These are phyloP conservation scores for Ophiocordyceps australis DNA, from an alignment of 2,329 filamentous ascomycete species.

Conservation along the genomic window DNA sequence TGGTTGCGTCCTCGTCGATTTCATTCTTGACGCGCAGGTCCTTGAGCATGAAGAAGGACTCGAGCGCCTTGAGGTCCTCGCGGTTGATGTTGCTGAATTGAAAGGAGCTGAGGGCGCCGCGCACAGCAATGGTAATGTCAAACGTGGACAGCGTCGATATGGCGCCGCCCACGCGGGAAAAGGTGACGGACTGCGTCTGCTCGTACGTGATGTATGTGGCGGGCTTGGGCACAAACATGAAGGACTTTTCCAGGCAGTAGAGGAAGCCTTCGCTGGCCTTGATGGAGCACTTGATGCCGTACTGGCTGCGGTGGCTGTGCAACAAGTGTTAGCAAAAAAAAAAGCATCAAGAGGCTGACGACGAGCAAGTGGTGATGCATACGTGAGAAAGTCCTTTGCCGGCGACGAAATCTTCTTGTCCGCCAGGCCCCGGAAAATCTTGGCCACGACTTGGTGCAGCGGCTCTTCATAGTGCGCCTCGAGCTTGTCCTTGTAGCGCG, in stretches of 20 bases:
- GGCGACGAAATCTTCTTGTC: conserved; percentile 92
- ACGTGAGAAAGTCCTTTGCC: conserved; percentile 82
- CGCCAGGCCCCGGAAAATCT: conserved; percentile 85
- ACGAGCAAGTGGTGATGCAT: too few relatives aligned
- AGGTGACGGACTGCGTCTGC: conserved; percentile 77
- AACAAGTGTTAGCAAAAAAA: background rate
- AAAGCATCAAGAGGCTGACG: too few relatives aligned
- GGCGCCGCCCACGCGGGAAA: conserved; percentile 87
- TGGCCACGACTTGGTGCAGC: conserved; percentile 81
- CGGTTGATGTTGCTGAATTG: conserved; percentile 99
- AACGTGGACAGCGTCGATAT: conserved; percentile 91
- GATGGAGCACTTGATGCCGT: conserved; percentile 98
- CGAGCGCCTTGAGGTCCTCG: conserved; percentile 91
- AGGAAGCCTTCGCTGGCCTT: conserved; percentile 97
- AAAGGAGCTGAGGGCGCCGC: conserved; percentile 69
- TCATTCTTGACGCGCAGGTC: conserved; percentile 94
- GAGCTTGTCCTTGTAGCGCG: conserved; percentile 77
- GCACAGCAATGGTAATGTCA: conserved; percentile 86
- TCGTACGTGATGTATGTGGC: conserved; percentile 96
- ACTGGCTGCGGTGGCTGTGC: conserved; percentile 67
- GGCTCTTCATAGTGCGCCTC: conserved; percentile 84
- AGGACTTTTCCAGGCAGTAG: conserved; percentile 93
- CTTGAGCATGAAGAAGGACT: conserved; percentile 94
- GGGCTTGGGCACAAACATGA: conserved; percentile 98
- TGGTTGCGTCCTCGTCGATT: conserved; percentile 81